These are phyloP conservation scores for Trichoderma atroviride DNA, from an alignment of 2,329 filamentous ascomycete species.

Conservation along the genomic window DNA sequence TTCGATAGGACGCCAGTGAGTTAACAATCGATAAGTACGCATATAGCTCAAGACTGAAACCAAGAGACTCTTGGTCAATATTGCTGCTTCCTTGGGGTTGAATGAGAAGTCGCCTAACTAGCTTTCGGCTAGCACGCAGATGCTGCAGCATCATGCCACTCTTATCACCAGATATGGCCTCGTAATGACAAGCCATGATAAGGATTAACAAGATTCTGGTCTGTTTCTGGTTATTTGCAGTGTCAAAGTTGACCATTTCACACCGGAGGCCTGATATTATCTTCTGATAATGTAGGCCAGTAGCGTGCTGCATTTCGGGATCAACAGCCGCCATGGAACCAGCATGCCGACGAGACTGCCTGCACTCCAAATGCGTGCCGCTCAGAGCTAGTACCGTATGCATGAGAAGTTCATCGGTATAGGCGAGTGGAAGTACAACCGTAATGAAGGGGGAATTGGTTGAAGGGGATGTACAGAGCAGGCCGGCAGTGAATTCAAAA, in stretches of 20 bases:
- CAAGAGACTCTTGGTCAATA: slow-evolving; percentile 1
- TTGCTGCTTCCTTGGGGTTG: not conserved
- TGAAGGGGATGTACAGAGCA: not conserved
- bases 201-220: slow-evolving; percentile 1
- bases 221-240: not conserved
- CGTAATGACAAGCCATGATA: slow-evolving; percentile 6
- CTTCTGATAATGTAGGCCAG: slow-evolving; percentile 4
- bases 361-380: slow-evolving; percentile 6
- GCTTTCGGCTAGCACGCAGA: slow-evolving; percentile 6
- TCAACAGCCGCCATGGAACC: not conserved
- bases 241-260: not conserved
- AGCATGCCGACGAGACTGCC: not conserved
- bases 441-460: slow-evolving; percentile 14
- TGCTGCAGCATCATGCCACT: slow-evolving; percentile 10
- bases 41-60: slow-evolving; percentile 14
- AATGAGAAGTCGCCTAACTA: not conserved
- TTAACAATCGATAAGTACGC: slow-evolving; percentile 3
- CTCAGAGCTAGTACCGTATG: slow-evolving; percentile 11
- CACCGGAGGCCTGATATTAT: slow-evolving; percentile 14
- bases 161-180: slow-evolving; percentile 5
- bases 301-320: not conserved
- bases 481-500: not conserved
- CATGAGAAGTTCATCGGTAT: slow-evolving; percentile 13
- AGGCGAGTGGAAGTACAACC: slow-evolving; percentile 6
- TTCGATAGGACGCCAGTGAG: not conserved